Percentiles rank a stretch among this genome's conserved stretches.
Evolutionary conservation across 192 early-diverging fungal species (phyloP).

Genomic region (Geosiphon pyriformis): DNA sequence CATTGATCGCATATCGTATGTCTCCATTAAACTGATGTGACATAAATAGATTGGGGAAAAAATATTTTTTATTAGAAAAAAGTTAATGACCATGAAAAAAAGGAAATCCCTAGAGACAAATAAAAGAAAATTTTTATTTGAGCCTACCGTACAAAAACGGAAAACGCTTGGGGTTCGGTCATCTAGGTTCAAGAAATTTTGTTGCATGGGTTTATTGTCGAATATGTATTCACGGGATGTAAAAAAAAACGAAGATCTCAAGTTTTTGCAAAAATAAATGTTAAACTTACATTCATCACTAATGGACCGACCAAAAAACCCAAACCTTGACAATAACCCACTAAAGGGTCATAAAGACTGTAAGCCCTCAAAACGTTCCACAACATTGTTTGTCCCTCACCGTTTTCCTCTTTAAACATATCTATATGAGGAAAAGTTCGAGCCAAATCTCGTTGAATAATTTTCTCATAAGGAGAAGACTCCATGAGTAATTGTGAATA

Average conservation of each 20-base stretch:
- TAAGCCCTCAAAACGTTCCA: slow-evolving; percentile 90
- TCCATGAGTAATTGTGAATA: slow-evolving; percentile 75
- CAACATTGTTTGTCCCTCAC: slow-evolving; percentile 81
- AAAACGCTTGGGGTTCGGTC: slow-evolving; percentile 91
- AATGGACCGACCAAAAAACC: slow-evolving; percentile 92
- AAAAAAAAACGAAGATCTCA: background rate
- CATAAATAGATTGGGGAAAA: background rate
- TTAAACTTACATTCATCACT: slow-evolving; percentile 73
- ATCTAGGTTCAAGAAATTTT: slow-evolving; percentile 48
- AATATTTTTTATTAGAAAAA: background rate
- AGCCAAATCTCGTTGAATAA: slow-evolving; percentile 88
- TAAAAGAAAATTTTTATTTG: background rate
- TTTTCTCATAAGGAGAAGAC: slow-evolving; percentile 75
- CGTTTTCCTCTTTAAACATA: slow-evolving; percentile 77
- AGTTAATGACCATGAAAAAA: background rate
- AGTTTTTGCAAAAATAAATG: background rate
- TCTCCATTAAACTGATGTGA: slow-evolving; percentile 70
- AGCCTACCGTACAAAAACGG: slow-evolving; percentile 74
- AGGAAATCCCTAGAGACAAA: too few species aligned
- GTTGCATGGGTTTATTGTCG: background rate
- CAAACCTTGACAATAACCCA: slow-evolving; percentile 98
- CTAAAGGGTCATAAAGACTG: slow-evolving; percentile 85
- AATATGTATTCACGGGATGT: too few species aligned
- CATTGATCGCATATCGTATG: slow-evolving; percentile 86
- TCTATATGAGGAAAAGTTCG: slow-evolving; percentile 88